Evolutionary conservation across 164 flowering plant genomes (phyloP), one percentile per base, ranked within the genome.

Genomic region (Litsea cubeba): DNA sequence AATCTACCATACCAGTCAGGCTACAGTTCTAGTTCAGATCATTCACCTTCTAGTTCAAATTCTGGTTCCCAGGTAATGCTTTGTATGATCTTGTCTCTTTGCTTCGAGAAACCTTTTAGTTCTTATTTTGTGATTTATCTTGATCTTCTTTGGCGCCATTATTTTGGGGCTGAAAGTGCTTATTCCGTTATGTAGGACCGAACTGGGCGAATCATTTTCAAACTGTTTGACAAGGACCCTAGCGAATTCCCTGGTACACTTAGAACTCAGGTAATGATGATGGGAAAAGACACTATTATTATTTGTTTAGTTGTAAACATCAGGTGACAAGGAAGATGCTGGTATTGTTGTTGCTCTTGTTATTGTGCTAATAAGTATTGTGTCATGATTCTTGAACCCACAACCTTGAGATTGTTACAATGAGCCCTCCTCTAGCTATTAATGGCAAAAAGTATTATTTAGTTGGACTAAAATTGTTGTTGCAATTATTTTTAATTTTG

Each of bases 181-280:
- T 69, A 68, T 74, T 14, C 50, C 64, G 30, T 12, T 46, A 50
- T 17, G 24, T 79, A 91, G 98, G 93, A 87, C 78, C 94, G 94
- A 20, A 90, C 97, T 64, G 93, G 92, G 51, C 78, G 91, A 66
- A 91, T 94, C 71, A 71, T 83, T 49, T 94, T 94, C 75, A 94
- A 94, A 81, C 83, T 94, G 20, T 91, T 94, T 82, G 98, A 86
- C 71, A 94, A 92, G 86, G 91, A 89, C 79, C 98, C 97, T 8
- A 90, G 93, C 78, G 86, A 87, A 71, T 80, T 94, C 28, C 98
- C 98, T 2, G 88, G 76, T 66, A 69, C 87, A 24, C 75, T 94
- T 69, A 78, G 92, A 71, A 72, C 85, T 32, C 87, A 92, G 91
- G 98, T 90, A 40, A 40, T 40, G 46, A 35, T 35, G 10, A 35